Base-by-base conservation (phyloP, 1,139 yeast genomes). In the Wickerhamiella infanticola region DNA sequence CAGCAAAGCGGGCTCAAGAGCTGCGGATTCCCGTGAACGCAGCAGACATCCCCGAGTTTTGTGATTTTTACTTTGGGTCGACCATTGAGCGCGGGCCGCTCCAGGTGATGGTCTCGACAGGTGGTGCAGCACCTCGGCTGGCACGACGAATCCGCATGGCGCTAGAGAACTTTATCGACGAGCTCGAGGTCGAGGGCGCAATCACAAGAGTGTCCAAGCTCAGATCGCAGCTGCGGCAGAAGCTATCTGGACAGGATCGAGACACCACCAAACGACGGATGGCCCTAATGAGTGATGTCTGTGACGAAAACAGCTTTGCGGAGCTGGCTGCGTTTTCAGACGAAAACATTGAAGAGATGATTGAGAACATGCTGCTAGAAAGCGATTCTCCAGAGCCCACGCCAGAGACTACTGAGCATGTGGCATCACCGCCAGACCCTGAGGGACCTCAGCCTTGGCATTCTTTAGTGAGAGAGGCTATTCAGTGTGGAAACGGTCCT, bases 31-130 rank as follows among this genome's bases (percentile, higher is more conserved):
- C 84, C 18, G 86, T 81, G 35, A 84, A 84, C 59, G 80, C 83
- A 40, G 94, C 94, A 2, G 95, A 84, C 60, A 81, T 81, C 51
- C 94, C 94, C 2, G 73, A 75, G 13, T 65, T 78, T 51, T 84
- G 95, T 64, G 95, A 84, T 60, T 84, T 82, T 60, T 84, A 82
- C 64, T 84, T 83, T 61, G 94, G 94, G 1, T 75, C 88, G 27
- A 78, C 81, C 69, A 77, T 77, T 58, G 73, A 82, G 56, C 75
- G 75, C 51, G 94, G 86, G n/a, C 77, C 79, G 26, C 65, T 84
- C 44, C 94, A 82, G 58, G 73, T 84, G 35, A 80, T 84, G 86
- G 80, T 84, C 7, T 77, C 85, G 35, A 82, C 94, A 24, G 82
- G 82, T 58, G 94, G 94, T 6, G 75, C 78, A 55, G 80, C 88